A percentile compares a stretch with the other conserved stretches of the same genome.
Evolutionary conservation across 306 rosid species (phyloP).

Genomic region (Cajanus cajan): DNA sequence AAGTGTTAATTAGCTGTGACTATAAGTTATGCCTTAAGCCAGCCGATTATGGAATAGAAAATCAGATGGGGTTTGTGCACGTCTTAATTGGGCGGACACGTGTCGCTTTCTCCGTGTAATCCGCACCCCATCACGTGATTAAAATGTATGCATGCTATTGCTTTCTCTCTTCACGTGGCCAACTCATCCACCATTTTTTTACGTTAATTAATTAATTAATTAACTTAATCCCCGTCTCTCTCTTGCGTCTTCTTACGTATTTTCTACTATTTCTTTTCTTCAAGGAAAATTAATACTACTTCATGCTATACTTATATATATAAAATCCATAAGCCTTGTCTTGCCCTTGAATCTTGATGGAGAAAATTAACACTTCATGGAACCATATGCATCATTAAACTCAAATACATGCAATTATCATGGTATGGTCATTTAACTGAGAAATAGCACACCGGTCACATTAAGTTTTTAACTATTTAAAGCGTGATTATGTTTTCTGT

Average conservation of each 20-base stretch:
- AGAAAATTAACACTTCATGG: too few species aligned
- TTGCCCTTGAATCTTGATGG: too few species aligned
- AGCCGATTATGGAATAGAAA: conserved; percentile 16
- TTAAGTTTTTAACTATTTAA: background rate
- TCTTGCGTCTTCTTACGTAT: background rate
- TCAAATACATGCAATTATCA: background rate
- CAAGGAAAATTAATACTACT: background rate
- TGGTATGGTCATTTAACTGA: background rate
- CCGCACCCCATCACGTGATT: conserved; percentile 86
- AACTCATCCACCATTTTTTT: conserved; percentile 55
- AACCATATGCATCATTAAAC: background rate
- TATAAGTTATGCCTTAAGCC: background rate
- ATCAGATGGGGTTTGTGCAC: background rate
- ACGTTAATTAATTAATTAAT: background rate
- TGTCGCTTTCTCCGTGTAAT: conserved; percentile 42
- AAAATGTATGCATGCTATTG: conserved; percentile 52
- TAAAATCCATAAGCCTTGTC: too few species aligned
- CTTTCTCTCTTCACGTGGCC: conserved; percentile 88
- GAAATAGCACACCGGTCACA: background rate
- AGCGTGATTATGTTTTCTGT: background rate
- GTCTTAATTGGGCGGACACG: conserved; percentile 39
- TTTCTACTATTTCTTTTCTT: background rate
- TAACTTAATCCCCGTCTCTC: background rate
- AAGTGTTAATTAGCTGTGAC: background rate
- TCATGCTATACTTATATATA: too few species aligned